Percentiles rank a stretch among this genome's conserved stretches.
phyloP scores from a whole-genome alignment of 306 rosid species.

The Cicer pinnatifidum region DNA sequence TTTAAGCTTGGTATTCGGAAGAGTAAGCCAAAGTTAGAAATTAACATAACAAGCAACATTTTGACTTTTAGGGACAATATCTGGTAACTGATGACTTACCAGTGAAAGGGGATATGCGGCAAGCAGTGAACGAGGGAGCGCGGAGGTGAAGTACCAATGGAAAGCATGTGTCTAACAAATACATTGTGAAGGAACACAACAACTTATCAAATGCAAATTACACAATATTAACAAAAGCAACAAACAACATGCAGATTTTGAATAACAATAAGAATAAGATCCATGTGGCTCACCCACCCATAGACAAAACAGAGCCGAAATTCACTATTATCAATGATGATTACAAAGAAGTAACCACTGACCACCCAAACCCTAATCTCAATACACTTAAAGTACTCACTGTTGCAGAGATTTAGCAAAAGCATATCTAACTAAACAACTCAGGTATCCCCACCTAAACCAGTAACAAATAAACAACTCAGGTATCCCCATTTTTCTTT shows the following conservation, averaged over 20 bases:
- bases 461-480: background rate
- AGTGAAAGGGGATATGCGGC: slow-evolving; percentile 91
- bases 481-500: background rate
- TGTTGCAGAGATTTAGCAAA: slow-evolving; percentile 17
- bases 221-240: slow-evolving; percentile 24
- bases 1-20: slow-evolving; percentile 10
- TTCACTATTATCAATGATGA: slow-evolving; percentile 17
- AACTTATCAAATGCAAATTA: slow-evolving; percentile 30
- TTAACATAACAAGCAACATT: background rate
- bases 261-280: background rate
- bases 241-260: slow-evolving; percentile 18
- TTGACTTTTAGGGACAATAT: slow-evolving; percentile 27
- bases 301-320: slow-evolving; percentile 26
- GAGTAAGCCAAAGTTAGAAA: slow-evolving; percentile 33
- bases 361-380: slow-evolving; percentile 19
- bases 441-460: background rate
- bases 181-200: slow-evolving; percentile 54
- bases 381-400: slow-evolving; percentile 8
- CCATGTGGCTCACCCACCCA: background rate
- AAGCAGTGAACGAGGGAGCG: slow-evolving; percentile 88
- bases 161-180: slow-evolving; percentile 72
- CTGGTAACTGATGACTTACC: slow-evolving; percentile 53
- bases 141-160: slow-evolving; percentile 96
- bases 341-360: slow-evolving; percentile 13
- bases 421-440: background rate